These are phyloP conservation scores for Ilyonectria destructans DNA, from an alignment of 2,329 filamentous ascomycete genomes.

Conservation along the genomic window DNA sequence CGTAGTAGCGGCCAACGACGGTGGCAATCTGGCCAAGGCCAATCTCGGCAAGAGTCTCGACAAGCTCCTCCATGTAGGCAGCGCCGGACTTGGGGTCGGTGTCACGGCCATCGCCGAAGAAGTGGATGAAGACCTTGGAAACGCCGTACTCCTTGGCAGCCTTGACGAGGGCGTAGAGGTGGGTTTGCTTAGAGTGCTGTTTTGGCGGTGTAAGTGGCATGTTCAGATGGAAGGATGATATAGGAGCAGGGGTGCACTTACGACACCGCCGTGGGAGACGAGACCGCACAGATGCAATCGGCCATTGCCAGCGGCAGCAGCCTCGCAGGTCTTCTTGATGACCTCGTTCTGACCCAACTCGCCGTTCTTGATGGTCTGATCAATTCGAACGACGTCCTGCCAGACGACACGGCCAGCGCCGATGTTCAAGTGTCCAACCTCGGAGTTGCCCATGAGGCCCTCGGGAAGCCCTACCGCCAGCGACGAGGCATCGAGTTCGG, in stretches of 20 bases:
- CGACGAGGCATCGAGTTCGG: constrained; percentile 95
- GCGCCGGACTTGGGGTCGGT: constrained; percentile 96
- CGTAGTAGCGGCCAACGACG: constrained; percentile 95
- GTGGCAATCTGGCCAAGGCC: constrained; percentile 91
- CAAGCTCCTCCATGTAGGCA: constrained; percentile 88
- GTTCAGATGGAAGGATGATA: constrained; percentile 3
- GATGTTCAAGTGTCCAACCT: constrained; percentile 99
- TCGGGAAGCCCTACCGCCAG: constrained; percentile 96
- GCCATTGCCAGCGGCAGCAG: constrained; percentile 90
- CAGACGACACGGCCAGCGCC: constrained; percentile 97
- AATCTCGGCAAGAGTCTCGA: constrained; percentile 86
- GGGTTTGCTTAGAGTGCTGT: constrained; percentile 93
- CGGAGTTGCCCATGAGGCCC: constrained; percentile 98
- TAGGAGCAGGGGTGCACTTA: constrained; percentile 57
- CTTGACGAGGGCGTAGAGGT: constrained; percentile 89
- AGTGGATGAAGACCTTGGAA: constrained; percentile 97
- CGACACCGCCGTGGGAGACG: constrained; percentile 94
- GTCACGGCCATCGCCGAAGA: constrained; percentile 98
- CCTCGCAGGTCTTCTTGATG: constrained; percentile 83
- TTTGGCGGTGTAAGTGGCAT: constrained; percentile 35
- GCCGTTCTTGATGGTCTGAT: constrained; percentile 89
- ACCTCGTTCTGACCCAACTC: constrained; percentile 84
- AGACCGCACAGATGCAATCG: constrained; percentile 93
- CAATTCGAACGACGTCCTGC: constrained; percentile 98
- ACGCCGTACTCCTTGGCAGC: constrained; percentile 92